phyloP scores from a whole-genome alignment of 495 filamentous ascomycete species.

The Physcia stellaris region DNA sequence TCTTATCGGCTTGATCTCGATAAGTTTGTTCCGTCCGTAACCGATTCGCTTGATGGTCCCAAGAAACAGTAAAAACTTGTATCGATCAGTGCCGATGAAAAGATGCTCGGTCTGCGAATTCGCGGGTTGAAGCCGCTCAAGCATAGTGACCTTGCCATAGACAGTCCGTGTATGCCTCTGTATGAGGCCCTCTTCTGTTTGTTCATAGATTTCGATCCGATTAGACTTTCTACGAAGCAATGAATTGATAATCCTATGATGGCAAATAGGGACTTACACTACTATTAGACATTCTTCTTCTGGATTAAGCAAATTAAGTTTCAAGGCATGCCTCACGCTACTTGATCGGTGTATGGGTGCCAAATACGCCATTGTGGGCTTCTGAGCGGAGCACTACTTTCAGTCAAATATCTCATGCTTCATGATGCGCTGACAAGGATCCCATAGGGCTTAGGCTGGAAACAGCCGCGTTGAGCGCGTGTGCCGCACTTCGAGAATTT shows the following conservation, averaged over 20 bases:
- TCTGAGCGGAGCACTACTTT: no score
- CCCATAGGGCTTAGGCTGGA: no score
- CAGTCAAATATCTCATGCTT: no score
- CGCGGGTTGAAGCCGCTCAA: constrained; percentile 66
- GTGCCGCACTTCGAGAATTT: no score
- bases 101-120: constrained; percentile 69
- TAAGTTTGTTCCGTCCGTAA: constrained; percentile 57
- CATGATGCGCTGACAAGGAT: no score
- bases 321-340: constrained; percentile 78
- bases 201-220: constrained; percentile 69
- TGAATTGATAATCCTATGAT: neutral
- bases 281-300: constrained; percentile 73
- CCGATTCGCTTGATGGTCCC: constrained; percentile 50
- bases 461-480: no score
- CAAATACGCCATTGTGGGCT: constrained; percentile 77
- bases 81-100: constrained; percentile 82
- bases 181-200: constrained; percentile 43
- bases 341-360: constrained; percentile 87
- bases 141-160: constrained; percentile 74
- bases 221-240: constrained; percentile 61
- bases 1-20: constrained; percentile 62
- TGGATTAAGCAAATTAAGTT: constrained; percentile 54
- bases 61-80: constrained; percentile 80
- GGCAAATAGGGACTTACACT: constrained; percentile 46
- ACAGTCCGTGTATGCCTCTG: constrained; percentile 51